Base-by-base conservation (phyloP, 306 rosid species). In the Sphenostylis stenocarpa region DNA sequence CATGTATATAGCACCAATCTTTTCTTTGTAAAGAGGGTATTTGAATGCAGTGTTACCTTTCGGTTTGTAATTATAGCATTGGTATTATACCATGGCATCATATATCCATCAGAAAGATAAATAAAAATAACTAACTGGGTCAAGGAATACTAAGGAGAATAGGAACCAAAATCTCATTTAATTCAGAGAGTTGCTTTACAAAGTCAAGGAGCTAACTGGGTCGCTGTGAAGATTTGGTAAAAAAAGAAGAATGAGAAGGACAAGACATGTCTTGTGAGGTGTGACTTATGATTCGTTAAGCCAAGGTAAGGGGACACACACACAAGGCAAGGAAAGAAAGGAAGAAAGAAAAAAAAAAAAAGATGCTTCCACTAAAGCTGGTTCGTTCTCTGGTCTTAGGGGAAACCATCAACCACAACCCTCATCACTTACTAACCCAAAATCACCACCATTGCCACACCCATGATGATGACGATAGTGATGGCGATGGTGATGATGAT, bases 291-390 rank as follows among this genome's bases (percentile, higher is more conserved):
- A 65, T 34, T 62, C 33, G 67, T 21, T 44, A 82, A 21, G 16
- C 47, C 29, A 79, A 51, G 33, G 49, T 13, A 26, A 13, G 14
- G 26, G 55, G 0, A 34, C 70, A 48, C 23, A 51, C 17, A 17
- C 13, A 5, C 12, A 29, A n/a, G 5, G 65, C 15, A 14, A 21
- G 19, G 58, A 51, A 52, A 23, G 60, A 20, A 23, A 20, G 14
- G 6, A 21, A 13, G 6, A 26, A 51, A 49, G 1, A 38, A 17
- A 28, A 52, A 5, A 38, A 17, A 28, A 52, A 1, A 69, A 61
- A 76, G 69, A 90, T 90, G 94, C 90, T 90, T 55, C 88, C 94
- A 6, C 79, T 90, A 70, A 90, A 90, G 89, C 87, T 90, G 85
- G 85, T 86, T 44, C 91, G 91, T 15, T 86, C 91, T 76, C 85